Conservation (phyloP, 2,329 filamentous ascomycete species). For the Fusarium domesticum region DNA sequence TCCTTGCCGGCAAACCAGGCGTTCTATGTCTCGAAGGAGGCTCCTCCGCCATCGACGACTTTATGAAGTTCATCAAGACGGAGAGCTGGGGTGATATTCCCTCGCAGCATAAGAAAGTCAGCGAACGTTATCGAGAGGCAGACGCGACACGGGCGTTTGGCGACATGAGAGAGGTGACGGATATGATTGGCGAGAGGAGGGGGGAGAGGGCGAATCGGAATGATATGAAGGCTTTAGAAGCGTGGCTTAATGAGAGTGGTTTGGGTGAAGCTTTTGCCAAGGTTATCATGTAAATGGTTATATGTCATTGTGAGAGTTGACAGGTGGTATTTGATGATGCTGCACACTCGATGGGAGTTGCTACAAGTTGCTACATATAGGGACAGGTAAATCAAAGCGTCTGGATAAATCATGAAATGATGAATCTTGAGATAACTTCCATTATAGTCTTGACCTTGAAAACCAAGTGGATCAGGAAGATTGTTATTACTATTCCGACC, state of each 20-base stretch:
- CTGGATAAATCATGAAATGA: background rate
- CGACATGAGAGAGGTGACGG: conserved; percentile 58
- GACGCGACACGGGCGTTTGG: conserved; percentile 42
- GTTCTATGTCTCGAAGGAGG: conserved; percentile 50
- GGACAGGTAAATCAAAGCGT: background rate
- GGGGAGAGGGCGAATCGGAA: conserved; percentile 49
- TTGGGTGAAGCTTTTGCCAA: conserved; percentile 27
- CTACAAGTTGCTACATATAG: too few species aligned
- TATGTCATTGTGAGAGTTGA: background rate
- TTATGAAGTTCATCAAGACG: conserved; percentile 63
- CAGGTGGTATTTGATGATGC: background rate
- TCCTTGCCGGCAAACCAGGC: conserved; percentile 59
- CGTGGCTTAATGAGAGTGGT: conserved; percentile 42
- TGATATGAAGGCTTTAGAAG: conserved; percentile 53
- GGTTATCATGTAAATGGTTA: conserved; percentile 21
- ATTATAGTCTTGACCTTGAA: too few species aligned
- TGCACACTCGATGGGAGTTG: too few species aligned
- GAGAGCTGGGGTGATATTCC: conserved; percentile 63
- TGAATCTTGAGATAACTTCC: background rate
- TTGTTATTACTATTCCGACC: background rate
- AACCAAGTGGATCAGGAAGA: background rate
- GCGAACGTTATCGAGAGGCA: conserved; percentile 49
- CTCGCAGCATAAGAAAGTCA: conserved; percentile 60
- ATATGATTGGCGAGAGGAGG: conserved; percentile 44
- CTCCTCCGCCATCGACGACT: conserved; percentile 49